These are phyloP conservation scores for Phaffomyces opuntiae DNA, from an alignment of 805 yeast species.

Conservation along the genomic window DNA sequence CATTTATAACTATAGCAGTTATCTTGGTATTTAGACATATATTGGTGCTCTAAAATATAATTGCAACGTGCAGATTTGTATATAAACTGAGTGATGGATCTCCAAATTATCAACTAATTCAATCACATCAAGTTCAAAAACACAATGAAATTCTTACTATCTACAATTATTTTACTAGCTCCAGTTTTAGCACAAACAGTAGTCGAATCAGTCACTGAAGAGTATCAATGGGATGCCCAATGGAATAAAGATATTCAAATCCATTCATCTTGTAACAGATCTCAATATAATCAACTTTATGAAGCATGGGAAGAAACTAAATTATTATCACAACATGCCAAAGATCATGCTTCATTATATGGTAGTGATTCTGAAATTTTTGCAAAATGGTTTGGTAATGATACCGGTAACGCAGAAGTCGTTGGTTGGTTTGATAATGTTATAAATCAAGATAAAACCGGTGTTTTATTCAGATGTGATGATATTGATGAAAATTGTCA, in stretches of 20 bases:
- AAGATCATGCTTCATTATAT: constrained; percentile 27
- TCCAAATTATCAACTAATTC: background rate
- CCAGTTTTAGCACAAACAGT: constrained; percentile 7
- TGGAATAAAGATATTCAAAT: constrained; percentile 17
- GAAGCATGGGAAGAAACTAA: constrained; percentile 28
- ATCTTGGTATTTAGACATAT: background rate
- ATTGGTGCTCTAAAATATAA: background rate
- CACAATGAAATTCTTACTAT: background rate
- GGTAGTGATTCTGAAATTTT: constrained; percentile 28
- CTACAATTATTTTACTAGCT: background rate
- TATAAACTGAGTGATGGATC: background rate
- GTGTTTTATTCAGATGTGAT: constrained; percentile 32
- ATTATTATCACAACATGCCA: constrained; percentile 29
- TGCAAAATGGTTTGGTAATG: constrained; percentile 32
- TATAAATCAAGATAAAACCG: constrained; percentile 28
- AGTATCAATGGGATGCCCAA: constrained; percentile 10
- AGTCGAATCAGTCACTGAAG: constrained; percentile 7
- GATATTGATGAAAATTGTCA: constrained; percentile 32
- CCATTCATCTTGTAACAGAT: constrained; percentile 15
- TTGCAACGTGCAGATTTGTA: background rate
- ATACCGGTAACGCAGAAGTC: constrained; percentile 29
- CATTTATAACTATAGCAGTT: background rate
- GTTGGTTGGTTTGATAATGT: constrained; percentile 29
- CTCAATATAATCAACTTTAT: constrained; percentile 12
- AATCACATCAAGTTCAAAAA: no score